Conservation (phyloP, 78 protist genomes). For the Anaeramoeba flamelloides region DNA sequence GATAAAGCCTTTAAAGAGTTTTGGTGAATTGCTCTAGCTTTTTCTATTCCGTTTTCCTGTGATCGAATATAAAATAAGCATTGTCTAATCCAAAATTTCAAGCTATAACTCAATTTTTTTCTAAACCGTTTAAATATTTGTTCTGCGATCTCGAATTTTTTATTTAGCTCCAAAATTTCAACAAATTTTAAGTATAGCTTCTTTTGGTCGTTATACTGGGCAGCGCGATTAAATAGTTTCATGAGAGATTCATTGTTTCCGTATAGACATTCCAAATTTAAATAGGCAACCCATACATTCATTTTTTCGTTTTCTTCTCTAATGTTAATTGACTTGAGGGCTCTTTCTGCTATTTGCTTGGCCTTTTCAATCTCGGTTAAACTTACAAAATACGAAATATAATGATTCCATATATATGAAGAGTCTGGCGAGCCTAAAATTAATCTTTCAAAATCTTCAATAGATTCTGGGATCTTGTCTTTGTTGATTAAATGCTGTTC, state of each 20-base stretch:
- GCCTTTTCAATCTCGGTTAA: constrained; percentile 61
- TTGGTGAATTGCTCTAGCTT: constrained; percentile 10
- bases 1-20: constrained; percentile 36
- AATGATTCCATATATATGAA: constrained; percentile 66
- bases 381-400: constrained; percentile 53
- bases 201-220: constrained; percentile 35
- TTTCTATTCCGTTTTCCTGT: constrained; percentile 13
- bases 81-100: constrained; percentile 37
- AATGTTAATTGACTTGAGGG: constrained; percentile 42
- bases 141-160: constrained; percentile 14
- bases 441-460: constrained; percentile 74
- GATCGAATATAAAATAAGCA: constrained; percentile 15
- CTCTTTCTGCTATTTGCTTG: constrained; percentile 60
- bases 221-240: constrained; percentile 39
- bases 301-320: constrained; percentile 27
- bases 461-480: constrained; percentile 1
- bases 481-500: neutral
- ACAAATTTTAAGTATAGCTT: constrained; percentile 18
- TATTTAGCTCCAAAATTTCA: constrained; percentile 12
- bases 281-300: constrained; percentile 74
- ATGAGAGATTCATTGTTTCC: constrained; percentile 39
- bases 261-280: constrained; percentile 66
- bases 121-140: constrained; percentile 23
- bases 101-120: constrained; percentile 31
- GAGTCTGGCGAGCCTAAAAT: constrained; percentile 58